Evolutionary conservation across 768 basidiomycete species (phyloP).

Genomic region (Boletus rex-veris): DNA sequence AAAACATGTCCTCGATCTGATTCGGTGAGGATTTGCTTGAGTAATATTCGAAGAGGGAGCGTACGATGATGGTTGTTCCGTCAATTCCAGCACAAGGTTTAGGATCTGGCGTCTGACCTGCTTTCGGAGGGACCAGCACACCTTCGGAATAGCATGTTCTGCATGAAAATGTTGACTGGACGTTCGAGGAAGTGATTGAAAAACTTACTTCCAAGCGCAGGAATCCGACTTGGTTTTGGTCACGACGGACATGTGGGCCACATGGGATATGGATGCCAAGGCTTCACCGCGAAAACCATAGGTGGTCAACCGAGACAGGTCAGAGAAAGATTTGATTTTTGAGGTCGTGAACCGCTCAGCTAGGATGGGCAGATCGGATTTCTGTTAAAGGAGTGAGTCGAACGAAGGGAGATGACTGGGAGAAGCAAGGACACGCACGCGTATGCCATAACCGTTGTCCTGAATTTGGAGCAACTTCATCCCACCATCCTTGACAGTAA

Average conservation of each 20-base stretch:
- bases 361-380: constrained; percentile 82
- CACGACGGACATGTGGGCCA: constrained; percentile 82
- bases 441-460: constrained; percentile 95
- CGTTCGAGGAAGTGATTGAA: background rate
- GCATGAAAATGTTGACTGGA: constrained; percentile 6
- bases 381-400: constrained; percentile 42
- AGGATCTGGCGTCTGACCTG: constrained; percentile 69
- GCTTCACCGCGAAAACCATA: constrained; percentile 99
- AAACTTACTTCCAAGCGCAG: constrained; percentile 90
- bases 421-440: constrained; percentile 47
- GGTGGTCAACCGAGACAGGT: constrained; percentile 77
- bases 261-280: constrained; percentile 92
- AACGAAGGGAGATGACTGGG: background rate
- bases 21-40: background rate
- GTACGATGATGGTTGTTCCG: constrained; percentile 83
- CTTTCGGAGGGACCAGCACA: constrained; percentile 60
- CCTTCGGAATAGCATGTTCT: constrained; percentile 88
- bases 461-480: constrained; percentile 93
- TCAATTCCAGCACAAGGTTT: constrained; percentile 93
- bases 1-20: constrained; percentile 94
- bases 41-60: constrained; percentile 19
- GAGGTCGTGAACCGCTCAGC: constrained; percentile 96
- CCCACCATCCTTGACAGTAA: constrained; percentile 93
- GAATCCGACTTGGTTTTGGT: constrained; percentile 82
- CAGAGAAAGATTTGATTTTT: constrained; percentile 82